phyloP scores from a whole-genome alignment of 208 protist genomes.

The Vickermania ingenoplastis region DNA sequence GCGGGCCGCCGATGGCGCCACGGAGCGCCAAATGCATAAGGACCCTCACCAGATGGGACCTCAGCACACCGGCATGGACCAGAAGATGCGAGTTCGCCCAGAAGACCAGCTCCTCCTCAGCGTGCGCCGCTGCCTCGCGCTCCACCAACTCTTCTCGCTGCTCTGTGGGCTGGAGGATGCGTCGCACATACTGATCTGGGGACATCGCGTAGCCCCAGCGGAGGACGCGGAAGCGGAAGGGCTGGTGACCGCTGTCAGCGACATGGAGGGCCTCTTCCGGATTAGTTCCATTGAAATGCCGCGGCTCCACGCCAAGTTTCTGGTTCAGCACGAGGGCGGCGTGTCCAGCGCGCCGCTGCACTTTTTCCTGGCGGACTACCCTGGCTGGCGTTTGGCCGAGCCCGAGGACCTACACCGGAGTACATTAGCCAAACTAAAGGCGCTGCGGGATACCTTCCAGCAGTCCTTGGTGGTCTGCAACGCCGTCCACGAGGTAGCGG shows the following conservation, averaged over 20 bases:
- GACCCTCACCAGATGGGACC: neutral
- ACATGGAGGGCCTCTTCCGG: constrained; percentile 8
- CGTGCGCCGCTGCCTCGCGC: constrained; percentile 18
- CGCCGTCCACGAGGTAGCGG: constrained; percentile 34
- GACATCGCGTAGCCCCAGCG: constrained; percentile 6
- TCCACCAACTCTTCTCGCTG: constrained; percentile 40
- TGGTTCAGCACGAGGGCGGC: constrained; percentile 32
- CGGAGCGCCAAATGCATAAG: too few species aligned
- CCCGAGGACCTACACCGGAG: constrained; percentile 19
- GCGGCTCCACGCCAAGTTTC: constrained; percentile 77
- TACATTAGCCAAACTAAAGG: constrained; percentile 11
- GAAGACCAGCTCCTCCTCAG: constrained; percentile 38
- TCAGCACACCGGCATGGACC: constrained; percentile 1
- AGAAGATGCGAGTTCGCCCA: constrained; percentile 1
- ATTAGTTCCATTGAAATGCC: constrained; percentile 83
- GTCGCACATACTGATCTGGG: constrained; percentile 86
- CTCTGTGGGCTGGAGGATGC: constrained; percentile 66
- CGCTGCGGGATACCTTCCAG: constrained; percentile 35
- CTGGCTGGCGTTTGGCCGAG: constrained; percentile 59
- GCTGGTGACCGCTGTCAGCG: neutral
- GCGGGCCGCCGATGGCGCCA: neutral
- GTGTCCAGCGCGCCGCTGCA: constrained; percentile 21
- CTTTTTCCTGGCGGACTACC: constrained; percentile 69
- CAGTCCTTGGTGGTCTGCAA: constrained; percentile 63
- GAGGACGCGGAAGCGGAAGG: neutral